Base-by-base conservation (phyloP, 1,284 basidiomycete genomes). In the Malassezia restricta region DNA sequence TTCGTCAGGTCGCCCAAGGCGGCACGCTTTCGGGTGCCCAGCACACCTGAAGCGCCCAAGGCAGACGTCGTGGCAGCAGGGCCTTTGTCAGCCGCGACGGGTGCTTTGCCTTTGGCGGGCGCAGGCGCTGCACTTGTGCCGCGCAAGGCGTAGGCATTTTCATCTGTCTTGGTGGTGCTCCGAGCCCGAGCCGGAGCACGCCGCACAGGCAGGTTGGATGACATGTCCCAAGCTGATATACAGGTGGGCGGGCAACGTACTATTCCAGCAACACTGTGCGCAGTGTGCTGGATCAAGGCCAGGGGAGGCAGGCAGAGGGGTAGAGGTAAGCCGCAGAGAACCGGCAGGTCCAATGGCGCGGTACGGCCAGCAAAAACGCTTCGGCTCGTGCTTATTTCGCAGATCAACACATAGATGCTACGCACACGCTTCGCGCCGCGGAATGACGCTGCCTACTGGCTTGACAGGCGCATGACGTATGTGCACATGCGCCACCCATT, bases 1-100 rank as follows among this genome's bases (percentile, higher is more conserved):
- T 71, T 71, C 40, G 68, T 71, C 39, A 71, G 53, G 53, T 71
- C 68, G 30, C 68, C 68, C 28, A 71, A 61, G 15, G 68, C 68
- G 9, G 68, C 58, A n/a, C 68, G 58, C 56, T 71, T 71, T 41
- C 68, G 65, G 41, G 63, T 67, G 45, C 63, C 64, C 47, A 65
- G 63, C 48, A 66, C 60, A 31, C 51, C 59, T 8, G 58, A 49
- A 12, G 56, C 43, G 33, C 55, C 56, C 4, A 49, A 44, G 24
- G 49, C 54, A 24, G 20, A 24, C 20, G 20, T 2, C 20, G 20
- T 24, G 20, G 20, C 20, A 24, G 20, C 20, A 2, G 20, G 20
- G 20, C 20, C 20, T 24, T 24, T 24, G 20, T 24, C 20, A 24
- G 20, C 11, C 15, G 33, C 33, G 15, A 35, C 33, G 24, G 24